These are phyloP conservation scores for Vigna unguiculata DNA, from an alignment of 306 rosid species.

Conservation along the genomic window DNA sequence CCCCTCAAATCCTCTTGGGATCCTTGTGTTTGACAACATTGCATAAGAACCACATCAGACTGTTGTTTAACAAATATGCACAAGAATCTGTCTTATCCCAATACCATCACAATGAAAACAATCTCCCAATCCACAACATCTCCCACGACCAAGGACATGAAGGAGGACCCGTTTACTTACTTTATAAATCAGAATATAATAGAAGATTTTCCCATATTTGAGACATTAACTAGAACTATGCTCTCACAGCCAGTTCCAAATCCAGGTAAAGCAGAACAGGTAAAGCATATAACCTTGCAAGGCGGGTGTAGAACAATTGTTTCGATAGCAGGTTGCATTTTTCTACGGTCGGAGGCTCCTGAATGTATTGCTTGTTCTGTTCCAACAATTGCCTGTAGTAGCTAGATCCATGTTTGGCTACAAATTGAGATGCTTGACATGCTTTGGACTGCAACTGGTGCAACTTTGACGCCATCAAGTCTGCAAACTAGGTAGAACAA, in stretches of 20 bases:
- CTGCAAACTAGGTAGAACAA: slow-evolving; percentile 32
- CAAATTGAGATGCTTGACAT: slow-evolving; percentile 74
- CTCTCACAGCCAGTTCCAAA: neutral
- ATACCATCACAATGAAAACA: neutral
- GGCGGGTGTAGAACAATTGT: slow-evolving; percentile 88
- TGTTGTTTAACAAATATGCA: neutral
- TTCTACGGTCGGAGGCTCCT: slow-evolving; percentile 88
- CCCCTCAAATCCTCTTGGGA: too few relatives aligned
- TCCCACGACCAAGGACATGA: neutral
- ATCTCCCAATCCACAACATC: neutral
- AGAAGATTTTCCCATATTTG: too few relatives aligned
- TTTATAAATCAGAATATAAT: too few relatives aligned
- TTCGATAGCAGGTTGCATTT: slow-evolving; percentile 80
- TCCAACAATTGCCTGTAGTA: slow-evolving; percentile 86
- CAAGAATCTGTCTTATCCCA: neutral
- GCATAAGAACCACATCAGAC: neutral
- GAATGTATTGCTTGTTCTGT: slow-evolving; percentile 88
- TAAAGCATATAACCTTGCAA: slow-evolving; percentile 75
- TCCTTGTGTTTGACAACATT: neutral
- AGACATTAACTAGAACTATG: neutral
- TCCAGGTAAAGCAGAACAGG: neutral
- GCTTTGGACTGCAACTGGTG: slow-evolving; percentile 81
- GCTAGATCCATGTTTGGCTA: slow-evolving; percentile 63
- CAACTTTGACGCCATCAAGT: slow-evolving; percentile 78
- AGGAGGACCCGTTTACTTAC: neutral